Conservation (phyloP, 2,329 filamentous ascomycete genomes). For the Aphanocladium album region DNA sequence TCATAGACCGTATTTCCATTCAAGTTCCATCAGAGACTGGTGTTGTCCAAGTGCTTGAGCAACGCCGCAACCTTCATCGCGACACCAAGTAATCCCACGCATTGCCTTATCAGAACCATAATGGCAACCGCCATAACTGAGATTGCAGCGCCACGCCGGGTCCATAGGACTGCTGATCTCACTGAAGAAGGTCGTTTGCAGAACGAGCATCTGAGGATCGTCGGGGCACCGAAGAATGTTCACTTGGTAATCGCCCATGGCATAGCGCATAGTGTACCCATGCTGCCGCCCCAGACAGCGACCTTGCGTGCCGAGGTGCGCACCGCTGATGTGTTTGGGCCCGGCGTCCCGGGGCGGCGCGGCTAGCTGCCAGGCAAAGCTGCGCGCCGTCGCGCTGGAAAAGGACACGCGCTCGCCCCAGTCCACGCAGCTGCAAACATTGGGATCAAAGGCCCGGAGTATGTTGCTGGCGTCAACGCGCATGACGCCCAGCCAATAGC, state of each 20-base stretch:
- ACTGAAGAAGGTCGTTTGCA: neutral
- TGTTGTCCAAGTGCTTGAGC: neutral
- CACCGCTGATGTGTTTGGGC: neutral
- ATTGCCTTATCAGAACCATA: neutral
- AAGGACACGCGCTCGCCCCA: neutral
- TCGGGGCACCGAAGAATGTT: neutral
- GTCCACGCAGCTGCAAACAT: conserved; percentile 11
- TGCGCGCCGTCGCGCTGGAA: neutral
- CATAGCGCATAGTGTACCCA: neutral
- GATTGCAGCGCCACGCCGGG: neutral
- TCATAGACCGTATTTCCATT: neutral
- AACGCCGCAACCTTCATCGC: neutral
- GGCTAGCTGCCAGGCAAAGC: neutral
- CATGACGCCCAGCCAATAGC: neutral
- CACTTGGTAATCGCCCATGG: neutral
- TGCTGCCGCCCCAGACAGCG: neutral
- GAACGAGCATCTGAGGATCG: neutral
- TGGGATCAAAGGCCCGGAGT: conserved; percentile 5
- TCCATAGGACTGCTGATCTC: neutral
- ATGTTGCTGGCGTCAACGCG: conserved; percentile 9
- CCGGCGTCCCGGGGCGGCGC: neutral
- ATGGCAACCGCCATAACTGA: neutral
- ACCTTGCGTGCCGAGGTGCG: neutral
- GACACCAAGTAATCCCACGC: conserved; percentile 12
- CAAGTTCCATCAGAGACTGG: neutral